Conservation (phyloP, 179 eudicot genomes). For the Corrigiola litoralis region DNA sequence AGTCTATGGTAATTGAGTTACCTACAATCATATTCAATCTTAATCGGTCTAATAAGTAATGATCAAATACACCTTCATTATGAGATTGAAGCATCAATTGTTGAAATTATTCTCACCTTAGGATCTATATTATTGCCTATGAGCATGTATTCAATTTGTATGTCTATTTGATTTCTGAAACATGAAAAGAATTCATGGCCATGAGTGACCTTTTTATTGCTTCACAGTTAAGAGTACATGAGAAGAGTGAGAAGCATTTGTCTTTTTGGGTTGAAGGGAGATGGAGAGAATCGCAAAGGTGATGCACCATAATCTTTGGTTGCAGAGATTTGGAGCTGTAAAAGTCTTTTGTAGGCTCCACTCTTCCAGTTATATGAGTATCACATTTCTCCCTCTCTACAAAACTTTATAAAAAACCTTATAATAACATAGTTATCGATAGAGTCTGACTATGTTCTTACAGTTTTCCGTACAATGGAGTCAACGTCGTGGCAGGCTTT, state of each 20-base stretch:
- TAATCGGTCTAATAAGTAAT: too few relatives aligned
- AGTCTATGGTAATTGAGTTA: too few relatives aligned
- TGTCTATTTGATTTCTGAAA: too few relatives aligned
- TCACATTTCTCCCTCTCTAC: neutral
- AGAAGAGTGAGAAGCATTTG: neutral
- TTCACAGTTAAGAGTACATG: slow-evolving; percentile 2
- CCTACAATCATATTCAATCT: too few relatives aligned
- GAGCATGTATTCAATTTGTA: too few relatives aligned
- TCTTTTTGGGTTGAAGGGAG: neutral
- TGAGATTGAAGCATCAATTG: too few relatives aligned
- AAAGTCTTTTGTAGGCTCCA: slow-evolving; percentile 16
- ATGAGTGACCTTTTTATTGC: neutral
- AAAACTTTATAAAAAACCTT: neutral
- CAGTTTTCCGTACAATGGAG: slow-evolving; percentile 28
- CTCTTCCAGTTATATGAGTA: too few relatives aligned
- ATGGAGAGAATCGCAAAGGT: slow-evolving; percentile 16
- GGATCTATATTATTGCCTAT: too few relatives aligned
- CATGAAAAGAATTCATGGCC: neutral
- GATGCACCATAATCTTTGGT: slow-evolving; percentile 27
- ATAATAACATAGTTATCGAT: neutral
- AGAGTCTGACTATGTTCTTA: slow-evolving; percentile 1
- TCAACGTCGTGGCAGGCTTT: slow-evolving; percentile 41
- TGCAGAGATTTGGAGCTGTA: slow-evolving; percentile 30
- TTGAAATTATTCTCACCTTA: too few relatives aligned
- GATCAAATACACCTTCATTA: too few relatives aligned